phyloP scores from a whole-genome alignment of 495 filamentous ascomycete species.

The Penicillium waksmanii region DNA sequence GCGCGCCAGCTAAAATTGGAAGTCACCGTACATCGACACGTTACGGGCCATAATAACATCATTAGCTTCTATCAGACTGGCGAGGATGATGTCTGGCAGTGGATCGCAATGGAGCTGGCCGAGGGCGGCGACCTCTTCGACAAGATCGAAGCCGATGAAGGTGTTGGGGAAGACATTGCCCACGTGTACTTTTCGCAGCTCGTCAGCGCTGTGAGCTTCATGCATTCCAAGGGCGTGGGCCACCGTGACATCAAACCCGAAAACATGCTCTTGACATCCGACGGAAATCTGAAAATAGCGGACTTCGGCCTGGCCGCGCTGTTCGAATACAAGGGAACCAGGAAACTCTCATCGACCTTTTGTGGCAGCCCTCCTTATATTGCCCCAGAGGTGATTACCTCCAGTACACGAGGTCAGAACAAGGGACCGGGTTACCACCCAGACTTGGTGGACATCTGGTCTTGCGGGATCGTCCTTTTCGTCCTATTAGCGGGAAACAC shows the following conservation, averaged over 20 bases:
- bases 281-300: constrained; percentile 90
- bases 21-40: constrained; percentile 81
- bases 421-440: constrained; percentile 74
- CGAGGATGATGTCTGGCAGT: constrained; percentile 88
- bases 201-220: constrained; percentile 86
- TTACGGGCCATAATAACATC: constrained; percentile 88
- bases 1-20: constrained; percentile 88
- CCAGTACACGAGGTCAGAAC: constrained; percentile 46
- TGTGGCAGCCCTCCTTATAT: constrained; percentile 98
- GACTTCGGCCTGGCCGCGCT: constrained; percentile 97
- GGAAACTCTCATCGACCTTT: constrained; percentile 80
- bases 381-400: constrained; percentile 83
- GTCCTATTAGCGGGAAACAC: constrained; percentile 95
- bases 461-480: constrained; percentile 94
- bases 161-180: constrained; percentile 88
- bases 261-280: constrained; percentile 80
- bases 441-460: constrained; percentile 93
- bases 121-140: constrained; percentile 97
- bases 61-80: constrained; percentile 88
- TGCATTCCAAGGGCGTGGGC: constrained; percentile 89
- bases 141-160: constrained; percentile 97
- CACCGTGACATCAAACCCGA: constrained; percentile 92
- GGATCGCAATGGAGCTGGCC: constrained; percentile 98
- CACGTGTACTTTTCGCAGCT: constrained; percentile 96
- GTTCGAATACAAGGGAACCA: constrained; percentile 82